Evolutionary conservation across 179 eudicot species (phyloP), one percentile per base, ranked within the genome.

Genomic region (Corrigiola litoralis): DNA sequence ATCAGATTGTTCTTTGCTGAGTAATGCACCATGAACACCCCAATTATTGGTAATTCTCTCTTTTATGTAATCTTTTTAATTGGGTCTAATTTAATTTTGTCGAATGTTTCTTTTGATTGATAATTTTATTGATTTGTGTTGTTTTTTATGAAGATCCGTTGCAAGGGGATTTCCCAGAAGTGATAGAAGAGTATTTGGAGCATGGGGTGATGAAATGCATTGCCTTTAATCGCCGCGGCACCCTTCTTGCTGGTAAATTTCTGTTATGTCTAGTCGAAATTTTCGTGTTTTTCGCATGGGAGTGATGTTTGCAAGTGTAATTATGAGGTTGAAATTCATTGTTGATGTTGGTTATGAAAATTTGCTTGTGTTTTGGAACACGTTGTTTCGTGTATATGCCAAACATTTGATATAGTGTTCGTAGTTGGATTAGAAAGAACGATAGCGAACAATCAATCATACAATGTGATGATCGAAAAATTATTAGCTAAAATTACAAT

Each of bases 91-190:
- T 48, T 23, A 0, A 5, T 34, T 63, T 46, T 32, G 18, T 29
- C 16, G 20, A 6, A 4, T 31, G 4, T 18, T 20, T 17, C 1
- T 2, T 9, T 32, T 24, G 1, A 49, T 4, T 25, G 16, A 24
- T n/a, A 28, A 44, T 44, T 29, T 25, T 28, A 61, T 18, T 61
- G 11, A 59, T 25, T 40, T 1, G 16, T 34, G 28, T 6, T 17
- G 34, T 48, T 10, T 21, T 58, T 68, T 10, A 6, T 75, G 59
- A 54, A 94, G 99, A 88, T 79, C 97, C 97, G 17, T 70, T 95
- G 79, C 96, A 95, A 79, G 97, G 97, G 36, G 97, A 88, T 82
- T 95, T 88, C 37, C 99, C 97, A 0, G 99, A 95, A 51, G 96
- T 91, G 59, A 88, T 95, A 66, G 99, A 95, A 76, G 97, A 88